Conservation (phyloP, 192 early-diverging fungal species). For the Coemansia sp. region DNA sequence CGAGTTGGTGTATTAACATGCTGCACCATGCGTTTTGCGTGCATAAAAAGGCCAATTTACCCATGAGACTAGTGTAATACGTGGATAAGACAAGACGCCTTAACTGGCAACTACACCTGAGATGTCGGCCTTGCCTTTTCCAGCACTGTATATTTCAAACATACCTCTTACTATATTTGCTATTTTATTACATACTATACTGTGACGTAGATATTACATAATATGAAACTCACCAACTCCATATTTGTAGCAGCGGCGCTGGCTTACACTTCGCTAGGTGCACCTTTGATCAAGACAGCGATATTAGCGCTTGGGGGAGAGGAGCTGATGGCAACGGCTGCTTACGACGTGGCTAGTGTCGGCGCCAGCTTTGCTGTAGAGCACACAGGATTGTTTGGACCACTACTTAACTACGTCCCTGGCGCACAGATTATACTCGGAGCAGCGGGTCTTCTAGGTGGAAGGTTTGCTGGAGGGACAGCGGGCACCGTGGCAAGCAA, state of each 20-base stretch:
- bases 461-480: conserved; percentile 44
- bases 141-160: not conserved
- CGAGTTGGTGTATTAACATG: not conserved
- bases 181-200: not conserved
- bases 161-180: not conserved
- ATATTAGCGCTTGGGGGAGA: conserved; percentile 31
- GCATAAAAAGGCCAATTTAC: not conserved
- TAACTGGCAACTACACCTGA: not conserved
- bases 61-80: not conserved
- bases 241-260: not conserved
- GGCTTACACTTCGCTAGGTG: conserved; percentile 9
- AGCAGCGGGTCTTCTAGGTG: conserved; percentile 40
- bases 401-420: conserved; percentile 37
- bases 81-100: not conserved
- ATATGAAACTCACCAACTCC: not conserved
- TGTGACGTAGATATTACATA: not conserved
- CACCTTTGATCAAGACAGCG: conserved; percentile 40
- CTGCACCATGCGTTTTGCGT: not conserved
- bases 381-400: conserved; percentile 38
- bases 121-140: not conserved
- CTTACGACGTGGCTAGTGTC: conserved; percentile 40
- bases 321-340: conserved; percentile 28
- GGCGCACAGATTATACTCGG: conserved; percentile 31
- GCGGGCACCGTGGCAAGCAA: conserved; percentile 39
- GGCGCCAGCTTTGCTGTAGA: conserved; percentile 50